Evolutionary conservation across 495 filamentous ascomycete genomes (phyloP).

Genomic region (Pyronema omphalodes): DNA sequence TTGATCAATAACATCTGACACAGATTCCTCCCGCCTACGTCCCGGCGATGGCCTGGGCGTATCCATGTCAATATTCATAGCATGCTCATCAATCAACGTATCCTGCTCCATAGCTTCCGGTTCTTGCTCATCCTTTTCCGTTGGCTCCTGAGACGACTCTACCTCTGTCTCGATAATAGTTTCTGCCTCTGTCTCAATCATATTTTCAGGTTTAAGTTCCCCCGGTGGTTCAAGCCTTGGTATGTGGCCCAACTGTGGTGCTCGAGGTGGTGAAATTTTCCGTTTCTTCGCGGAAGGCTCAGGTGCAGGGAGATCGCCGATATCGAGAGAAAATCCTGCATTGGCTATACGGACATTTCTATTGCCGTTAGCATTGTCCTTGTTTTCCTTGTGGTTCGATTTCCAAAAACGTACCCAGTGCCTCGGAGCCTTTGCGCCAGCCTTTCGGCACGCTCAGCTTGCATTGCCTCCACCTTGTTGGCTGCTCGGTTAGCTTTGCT

Average conservation of each 20-base stretch:
- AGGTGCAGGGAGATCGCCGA: no score
- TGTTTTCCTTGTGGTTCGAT: not conserved
- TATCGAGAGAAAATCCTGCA: no score
- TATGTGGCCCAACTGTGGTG: no score
- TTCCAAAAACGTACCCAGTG: constrained; percentile 4
- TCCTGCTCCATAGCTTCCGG: not conserved
- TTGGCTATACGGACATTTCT: no score
- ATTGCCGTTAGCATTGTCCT: not conserved
- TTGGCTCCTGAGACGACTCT: not conserved
- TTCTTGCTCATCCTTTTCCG: not conserved
- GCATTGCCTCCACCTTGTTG: not conserved
- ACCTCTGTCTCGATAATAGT: not conserved
- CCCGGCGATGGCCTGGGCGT: no score
- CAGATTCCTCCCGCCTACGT: no score
- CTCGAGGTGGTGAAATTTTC: no score
- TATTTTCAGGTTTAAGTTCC: not conserved
- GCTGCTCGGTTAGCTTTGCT: not conserved
- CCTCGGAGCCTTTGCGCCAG: not conserved
- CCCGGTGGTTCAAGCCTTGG: not conserved
- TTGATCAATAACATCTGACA: no score
- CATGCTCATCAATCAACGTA: no score
- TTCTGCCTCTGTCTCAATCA: not conserved
- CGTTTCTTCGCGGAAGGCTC: no score
- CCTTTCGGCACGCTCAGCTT: not conserved
- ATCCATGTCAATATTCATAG: no score